Evolutionary conservation across 768 basidiomycete genomes (phyloP).

Genomic region (Boletus barrowsii): DNA sequence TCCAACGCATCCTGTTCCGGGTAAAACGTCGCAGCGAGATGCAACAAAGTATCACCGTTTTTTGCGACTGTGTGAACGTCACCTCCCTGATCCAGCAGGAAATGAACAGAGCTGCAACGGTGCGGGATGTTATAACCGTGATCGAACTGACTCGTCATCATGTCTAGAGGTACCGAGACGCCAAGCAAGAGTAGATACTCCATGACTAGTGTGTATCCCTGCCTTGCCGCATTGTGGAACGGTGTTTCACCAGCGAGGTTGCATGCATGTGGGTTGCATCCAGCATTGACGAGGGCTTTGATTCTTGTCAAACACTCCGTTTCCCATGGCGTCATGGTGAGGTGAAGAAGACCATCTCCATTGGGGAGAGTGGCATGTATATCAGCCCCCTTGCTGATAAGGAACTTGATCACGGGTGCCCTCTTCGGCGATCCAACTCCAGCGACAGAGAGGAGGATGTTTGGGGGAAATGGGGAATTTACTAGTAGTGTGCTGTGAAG

Average conservation of each 20-base stretch:
- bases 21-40: not conserved
- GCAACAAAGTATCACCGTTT: not conserved
- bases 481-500: not conserved
- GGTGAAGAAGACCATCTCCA: not conserved
- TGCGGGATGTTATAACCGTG: too few relatives aligned
- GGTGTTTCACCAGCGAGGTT: not conserved
- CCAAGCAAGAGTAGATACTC: not conserved
- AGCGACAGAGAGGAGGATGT: not conserved
- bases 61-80: not conserved
- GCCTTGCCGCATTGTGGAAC: not conserved
- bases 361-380: not conserved
- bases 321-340: not conserved
- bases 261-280: not conserved
- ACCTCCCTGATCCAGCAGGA: not conserved
- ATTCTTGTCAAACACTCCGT: not conserved
- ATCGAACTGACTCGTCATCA: not conserved
- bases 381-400: slow-evolving; percentile 4
- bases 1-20: not conserved
- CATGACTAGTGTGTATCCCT: not conserved
- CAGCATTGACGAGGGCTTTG: not conserved
- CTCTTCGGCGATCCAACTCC: too few relatives aligned
- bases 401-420: not conserved
- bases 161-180: not conserved
- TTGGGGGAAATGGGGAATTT: too few relatives aligned
- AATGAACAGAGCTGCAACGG: not conserved